Evolutionary conservation across 768 basidiomycete species (phyloP).

Genomic region (Wakefieldia striispora): DNA sequence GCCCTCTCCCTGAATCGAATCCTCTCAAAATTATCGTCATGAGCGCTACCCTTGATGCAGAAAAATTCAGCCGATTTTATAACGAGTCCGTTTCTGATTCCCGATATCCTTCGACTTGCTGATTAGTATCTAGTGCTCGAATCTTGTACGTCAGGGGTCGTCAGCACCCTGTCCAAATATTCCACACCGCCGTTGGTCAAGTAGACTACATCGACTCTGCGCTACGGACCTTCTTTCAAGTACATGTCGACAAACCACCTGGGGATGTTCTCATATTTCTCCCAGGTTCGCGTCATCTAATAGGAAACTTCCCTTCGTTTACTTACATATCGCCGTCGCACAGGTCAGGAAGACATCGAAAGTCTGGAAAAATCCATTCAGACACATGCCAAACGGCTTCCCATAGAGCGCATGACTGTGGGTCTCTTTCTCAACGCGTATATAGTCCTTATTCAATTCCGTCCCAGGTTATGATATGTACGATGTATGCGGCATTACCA

Average conservation of each 20-base stretch:
- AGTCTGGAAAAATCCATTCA: constrained; percentile 73
- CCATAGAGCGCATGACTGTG: constrained; percentile 53
- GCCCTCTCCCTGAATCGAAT: constrained; percentile 38
- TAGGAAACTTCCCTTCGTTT: background rate
- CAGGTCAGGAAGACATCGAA: constrained; percentile 97
- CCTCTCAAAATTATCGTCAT: constrained; percentile 93
- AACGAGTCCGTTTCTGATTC: constrained; percentile 53
- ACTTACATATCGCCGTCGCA: background rate
- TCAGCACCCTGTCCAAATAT: constrained; percentile 86
- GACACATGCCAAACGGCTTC: constrained; percentile 66
- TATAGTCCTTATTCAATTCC: background rate
- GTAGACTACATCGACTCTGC: constrained; percentile 87
- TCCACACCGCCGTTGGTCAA: constrained; percentile 71
- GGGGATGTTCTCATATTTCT: constrained; percentile 95
- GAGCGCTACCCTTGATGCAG: constrained; percentile 96
- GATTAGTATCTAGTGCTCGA: constrained; percentile 57
- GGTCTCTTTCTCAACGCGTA: constrained; percentile 10
- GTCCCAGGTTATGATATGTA: constrained; percentile 64
- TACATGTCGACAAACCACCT: constrained; percentile 73
- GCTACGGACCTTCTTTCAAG: constrained; percentile 90
- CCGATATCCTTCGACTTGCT: background rate
- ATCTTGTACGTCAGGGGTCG: constrained; percentile 92
- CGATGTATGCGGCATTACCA: constrained; percentile 87
- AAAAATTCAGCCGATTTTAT: constrained; percentile 90
- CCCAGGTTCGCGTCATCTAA: constrained; percentile 51